Evolutionary conservation across 306 rosid species (phyloP).

Genomic region (Cicer chorassanicum): DNA sequence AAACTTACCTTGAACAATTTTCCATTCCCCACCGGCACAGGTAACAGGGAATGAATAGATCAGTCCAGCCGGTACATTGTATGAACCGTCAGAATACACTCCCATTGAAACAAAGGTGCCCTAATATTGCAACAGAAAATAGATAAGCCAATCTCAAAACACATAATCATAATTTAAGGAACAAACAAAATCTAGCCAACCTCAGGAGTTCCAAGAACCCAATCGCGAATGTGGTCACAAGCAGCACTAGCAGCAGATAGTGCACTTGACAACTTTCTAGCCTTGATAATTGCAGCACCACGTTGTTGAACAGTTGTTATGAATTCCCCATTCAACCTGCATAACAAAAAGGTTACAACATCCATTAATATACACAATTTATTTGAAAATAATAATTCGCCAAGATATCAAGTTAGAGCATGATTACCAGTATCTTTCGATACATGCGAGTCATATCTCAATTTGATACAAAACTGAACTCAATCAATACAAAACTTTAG

Average conservation of each 20-base stretch:
- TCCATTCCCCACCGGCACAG: conserved; percentile 84
- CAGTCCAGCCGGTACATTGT: conserved; percentile 93
- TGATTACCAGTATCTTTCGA: too few species aligned
- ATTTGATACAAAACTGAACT: too few species aligned
- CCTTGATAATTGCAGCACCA: conserved; percentile 98
- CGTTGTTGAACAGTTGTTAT: conserved; percentile 97
- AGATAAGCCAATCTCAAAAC: conserved; percentile 3
- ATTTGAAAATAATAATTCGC: not conserved
- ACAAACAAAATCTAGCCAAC: conserved; percentile 48
- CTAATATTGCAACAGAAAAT: conserved; percentile 49
- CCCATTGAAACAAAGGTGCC: conserved; percentile 99
- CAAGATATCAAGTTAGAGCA: not conserved
- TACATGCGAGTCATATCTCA: too few species aligned
- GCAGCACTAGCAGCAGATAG: conserved; percentile 97
- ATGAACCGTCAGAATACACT: conserved; percentile 95
- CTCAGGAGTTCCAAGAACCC: conserved; percentile 99
- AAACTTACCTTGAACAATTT: conserved; percentile 84
- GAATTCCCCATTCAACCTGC: conserved; percentile 92
- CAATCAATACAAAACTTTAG: too few species aligned
- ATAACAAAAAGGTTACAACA: conserved; percentile 13
- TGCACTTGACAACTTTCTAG: conserved; percentile 94
- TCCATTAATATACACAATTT: not conserved
- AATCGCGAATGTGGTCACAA: conserved; percentile 95
- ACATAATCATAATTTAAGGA: not conserved
- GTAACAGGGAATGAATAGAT: conserved; percentile 95